Base-by-base conservation (phyloP, 2,329 filamentous ascomycete species). In the Colletotrichum acutatum region DNA sequence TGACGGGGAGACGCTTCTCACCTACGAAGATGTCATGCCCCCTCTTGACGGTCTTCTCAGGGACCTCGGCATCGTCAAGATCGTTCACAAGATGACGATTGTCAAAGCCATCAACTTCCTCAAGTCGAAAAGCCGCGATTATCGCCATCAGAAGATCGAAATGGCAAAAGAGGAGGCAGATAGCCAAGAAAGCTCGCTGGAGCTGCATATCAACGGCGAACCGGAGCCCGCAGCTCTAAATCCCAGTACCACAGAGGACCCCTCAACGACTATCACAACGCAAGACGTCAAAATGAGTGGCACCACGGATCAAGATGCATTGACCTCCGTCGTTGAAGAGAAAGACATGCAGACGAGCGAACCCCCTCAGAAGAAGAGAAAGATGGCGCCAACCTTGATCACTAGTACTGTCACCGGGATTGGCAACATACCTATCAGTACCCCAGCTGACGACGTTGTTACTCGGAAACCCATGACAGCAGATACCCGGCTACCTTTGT, bases 1-100 rank as follows among this genome's bases (percentile, higher is more conserved):
- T 5, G 90, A 91, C 67, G 94, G 94, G 1, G 85, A 89, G 57
- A 86, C 88, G 0, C 84, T 95, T 0, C 83, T 96, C 1, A 89
- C 87, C 0, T 87, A 83, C 28, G 84, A 87, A 42, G 84, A 92
- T 12, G 81, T 88, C 26, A 83, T 84, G 52, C 75, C 78, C 2
- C 82, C 84, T 1, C 81, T 91, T 16, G 81, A 84, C 14, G 86
- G 90, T 42, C 80, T 91, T 16, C 85, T 85, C 75, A 74, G 80
- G 3, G 88, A 89, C 7, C 84, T 94, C 22, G 87, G 86, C 1
- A 83, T 95, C 67, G 87, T 81, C 52, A 85, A 87, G 4, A 81
- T 91, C 24, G 89, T 88, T 2, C 89, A 92, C 74, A 88, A 90
- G 70, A 84, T 85, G 57, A 87, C 86, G 1, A 80, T 97, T 2